A percentile compares a stretch with the other conserved stretches of the same genome.
Evolutionary conservation across 148 eudicot genomes (phyloP).

Genomic region (Agrostemma githago): DNA sequence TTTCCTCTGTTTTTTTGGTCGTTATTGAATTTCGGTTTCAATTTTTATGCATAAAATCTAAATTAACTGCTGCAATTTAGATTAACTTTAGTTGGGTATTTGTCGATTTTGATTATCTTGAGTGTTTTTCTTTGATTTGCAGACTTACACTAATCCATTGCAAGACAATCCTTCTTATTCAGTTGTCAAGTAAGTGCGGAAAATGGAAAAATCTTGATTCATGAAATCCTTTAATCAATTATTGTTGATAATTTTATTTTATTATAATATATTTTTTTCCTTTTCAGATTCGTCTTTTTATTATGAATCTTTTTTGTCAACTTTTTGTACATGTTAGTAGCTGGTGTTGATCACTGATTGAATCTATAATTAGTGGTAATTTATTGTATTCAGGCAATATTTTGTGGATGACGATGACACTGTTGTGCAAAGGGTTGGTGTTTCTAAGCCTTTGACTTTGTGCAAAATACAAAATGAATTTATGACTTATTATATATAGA

Average conservation of each 20-base stretch:
- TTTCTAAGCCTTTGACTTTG: constrained; percentile 10
- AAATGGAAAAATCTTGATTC: neutral
- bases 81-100: neutral
- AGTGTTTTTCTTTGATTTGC: constrained; percentile 20
- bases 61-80: neutral
- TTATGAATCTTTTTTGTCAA: neutral
- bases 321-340: neutral
- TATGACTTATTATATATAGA: constrained; percentile 1
- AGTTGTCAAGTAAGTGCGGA: constrained; percentile 54
- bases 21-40: neutral
- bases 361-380: neutral
- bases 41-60: neutral
- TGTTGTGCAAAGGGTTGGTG: constrained; percentile 61
- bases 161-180: constrained; percentile 76
- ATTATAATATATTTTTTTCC: neutral
- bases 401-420: constrained; percentile 79
- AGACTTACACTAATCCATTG: constrained; percentile 73
- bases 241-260: constrained; percentile 6
- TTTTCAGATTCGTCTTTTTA: constrained; percentile 3
- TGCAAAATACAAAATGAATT: neutral
- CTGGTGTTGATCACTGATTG: constrained; percentile 1
- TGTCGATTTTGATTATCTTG: constrained; percentile 7
- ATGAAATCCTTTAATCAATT: constrained; percentile 5
- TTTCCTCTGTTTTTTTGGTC: constrained; percentile 16
- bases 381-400: constrained; percentile 53